These are phyloP conservation scores for Peltaster fructicola DNA, from an alignment of 2,329 filamentous ascomycete species.

Conservation along the genomic window DNA sequence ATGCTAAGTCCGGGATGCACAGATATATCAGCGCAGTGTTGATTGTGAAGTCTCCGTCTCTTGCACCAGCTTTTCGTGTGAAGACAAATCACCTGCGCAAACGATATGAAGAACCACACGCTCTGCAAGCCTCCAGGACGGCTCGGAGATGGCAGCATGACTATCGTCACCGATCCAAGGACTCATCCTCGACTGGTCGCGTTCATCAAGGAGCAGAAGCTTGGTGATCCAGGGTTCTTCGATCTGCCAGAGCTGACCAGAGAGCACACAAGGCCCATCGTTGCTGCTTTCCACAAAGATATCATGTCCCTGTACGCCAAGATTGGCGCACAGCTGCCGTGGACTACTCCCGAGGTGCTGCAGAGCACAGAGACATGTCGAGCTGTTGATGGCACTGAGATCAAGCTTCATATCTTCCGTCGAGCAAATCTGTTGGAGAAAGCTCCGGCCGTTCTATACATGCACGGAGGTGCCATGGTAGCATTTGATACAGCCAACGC, in stretches of 20 bases:
- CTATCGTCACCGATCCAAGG: constrained; percentile 10
- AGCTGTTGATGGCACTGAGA: constrained; percentile 10
- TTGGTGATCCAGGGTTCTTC: no score
- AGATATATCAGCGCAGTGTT: no score
- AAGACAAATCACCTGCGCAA: no score
- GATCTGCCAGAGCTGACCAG: no score
- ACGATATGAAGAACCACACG: no score
- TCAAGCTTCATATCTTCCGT: constrained; percentile 8
- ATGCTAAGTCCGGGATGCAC: no score
- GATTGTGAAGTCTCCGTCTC: no score
- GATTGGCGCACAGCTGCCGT: constrained; percentile 44
- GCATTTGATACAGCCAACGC: constrained; percentile 7
- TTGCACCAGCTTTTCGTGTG: no score
- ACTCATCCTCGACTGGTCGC: constrained; percentile 11
- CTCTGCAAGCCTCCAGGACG: constrained; percentile 9
- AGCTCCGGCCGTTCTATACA: constrained; percentile 13
- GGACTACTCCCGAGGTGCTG: constrained; percentile 6
- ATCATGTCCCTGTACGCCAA: constrained; percentile 56
- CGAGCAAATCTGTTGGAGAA: no score
- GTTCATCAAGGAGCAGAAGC: constrained; percentile 6
- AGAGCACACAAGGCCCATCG: constrained; percentile 1
- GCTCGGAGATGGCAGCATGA: constrained; percentile 11
- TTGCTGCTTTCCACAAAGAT: constrained; percentile 3
- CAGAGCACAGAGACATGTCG: constrained; percentile 7
- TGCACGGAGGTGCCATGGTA: constrained; percentile 17